Percentiles rank a stretch among this genome's conserved stretches.
Conservation (phyloP, 257 asterid species). For the Fraxinus anomala region DNA sequence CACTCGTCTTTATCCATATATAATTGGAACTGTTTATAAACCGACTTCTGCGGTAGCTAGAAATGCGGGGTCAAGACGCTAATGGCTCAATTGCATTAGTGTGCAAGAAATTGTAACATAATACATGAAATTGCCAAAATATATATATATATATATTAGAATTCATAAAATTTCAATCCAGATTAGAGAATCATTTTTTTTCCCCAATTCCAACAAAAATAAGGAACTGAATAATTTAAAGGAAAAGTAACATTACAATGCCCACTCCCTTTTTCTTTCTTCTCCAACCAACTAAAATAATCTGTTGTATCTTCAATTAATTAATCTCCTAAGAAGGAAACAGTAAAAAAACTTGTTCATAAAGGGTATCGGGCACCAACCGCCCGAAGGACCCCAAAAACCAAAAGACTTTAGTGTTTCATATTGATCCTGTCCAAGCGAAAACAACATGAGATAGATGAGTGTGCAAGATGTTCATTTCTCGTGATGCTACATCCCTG, state of each 20-base stretch:
- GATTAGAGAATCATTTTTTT: neutral
- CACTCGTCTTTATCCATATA: too few relatives aligned
- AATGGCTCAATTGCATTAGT: neutral
- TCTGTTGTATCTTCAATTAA: neutral
- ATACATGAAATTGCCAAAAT: neutral
- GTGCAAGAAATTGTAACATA: neutral
- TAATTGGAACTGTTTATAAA: too few relatives aligned
- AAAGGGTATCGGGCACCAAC: neutral
- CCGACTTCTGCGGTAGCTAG: too few relatives aligned
- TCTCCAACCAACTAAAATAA: conserved; percentile 1
- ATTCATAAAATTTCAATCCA: neutral
- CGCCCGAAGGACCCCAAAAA: neutral
- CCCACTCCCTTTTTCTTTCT: neutral
- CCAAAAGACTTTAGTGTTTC: neutral
- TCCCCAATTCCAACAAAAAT: neutral
- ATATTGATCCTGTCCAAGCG: neutral
- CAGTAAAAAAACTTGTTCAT: neutral
- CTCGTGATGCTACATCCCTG: neutral
- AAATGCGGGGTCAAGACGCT: neutral
- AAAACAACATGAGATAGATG: neutral
- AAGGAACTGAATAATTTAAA: neutral
- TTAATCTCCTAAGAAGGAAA: neutral
- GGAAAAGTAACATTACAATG: neutral
- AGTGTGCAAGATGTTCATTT: neutral
- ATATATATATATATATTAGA: neutral